Base-by-base conservation (phyloP, 2,329 filamentous ascomycete species). In the Claviceps sp. region DNA sequence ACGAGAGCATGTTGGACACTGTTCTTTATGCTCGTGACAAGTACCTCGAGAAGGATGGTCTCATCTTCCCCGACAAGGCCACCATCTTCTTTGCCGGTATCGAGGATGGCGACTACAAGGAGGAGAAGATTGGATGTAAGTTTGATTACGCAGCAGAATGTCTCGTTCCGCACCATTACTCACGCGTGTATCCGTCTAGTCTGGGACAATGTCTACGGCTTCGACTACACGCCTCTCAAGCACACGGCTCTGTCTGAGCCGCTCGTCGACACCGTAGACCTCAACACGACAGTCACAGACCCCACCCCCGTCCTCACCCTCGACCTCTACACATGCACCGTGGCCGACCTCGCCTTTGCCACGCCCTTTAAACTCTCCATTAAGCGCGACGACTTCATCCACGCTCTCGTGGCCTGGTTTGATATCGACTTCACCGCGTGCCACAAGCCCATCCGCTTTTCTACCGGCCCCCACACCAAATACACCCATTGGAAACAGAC, bases 401-500 rank as follows among this genome's bases (percentile, higher is more conserved):
- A 98, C 70, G 93, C 93, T 52, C 75, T 98, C 52, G 94, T 98
- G 60, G 87, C 91, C 11, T 98, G 93, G 93, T 98, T 98, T 73
- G 93, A 98, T 67, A 97, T 98, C 62, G 91, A 97, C 65, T 98
- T 98, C 73, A 87, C 87, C 49, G 90, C 89, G 54, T 97, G 93
- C 79, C 93, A 98, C 79, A 97, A 97, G 79, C 87, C 89, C 36
- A 89, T 98, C 65, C 82, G 84, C 65, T 98, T 98, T 78, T 95
- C 88, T 51, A 98, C 93, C 18, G 93, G 93, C 22, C 93, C 93
- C 30, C 93, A 97, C 72, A 94, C 91, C 62, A 97, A 96, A 74
- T 97, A 97, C 74, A 98, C 93, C 18, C 93, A 98, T 78, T 98
- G 93, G 93, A 98, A 98, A 76, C 93, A 98, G 76, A 98, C 93